These are phyloP conservation scores for Alternaria incomplexa DNA, from an alignment of 2,329 filamentous ascomycete genomes.

Conservation along the genomic window DNA sequence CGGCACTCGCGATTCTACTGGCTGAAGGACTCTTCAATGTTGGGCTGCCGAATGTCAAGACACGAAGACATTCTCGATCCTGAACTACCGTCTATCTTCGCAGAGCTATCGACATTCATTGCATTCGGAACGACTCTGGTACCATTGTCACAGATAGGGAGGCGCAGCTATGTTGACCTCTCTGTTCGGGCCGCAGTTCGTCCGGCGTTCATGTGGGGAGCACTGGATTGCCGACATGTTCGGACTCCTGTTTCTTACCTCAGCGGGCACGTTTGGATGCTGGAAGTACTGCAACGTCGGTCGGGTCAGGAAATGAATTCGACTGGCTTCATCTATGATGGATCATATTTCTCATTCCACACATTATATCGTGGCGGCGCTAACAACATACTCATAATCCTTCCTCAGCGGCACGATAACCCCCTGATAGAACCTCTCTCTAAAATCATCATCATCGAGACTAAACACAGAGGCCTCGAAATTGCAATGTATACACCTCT, in stretches of 20 bases:
- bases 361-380: background rate
- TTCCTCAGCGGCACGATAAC: background rate
- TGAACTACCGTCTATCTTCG: background rate
- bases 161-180: background rate
- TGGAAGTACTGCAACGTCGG: background rate
- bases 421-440: background rate
- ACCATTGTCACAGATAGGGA: background rate
- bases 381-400: background rate
- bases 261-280: background rate
- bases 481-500: background rate
- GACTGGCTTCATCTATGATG: background rate
- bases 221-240: background rate
- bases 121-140: background rate
- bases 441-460: background rate
- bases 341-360: background rate
- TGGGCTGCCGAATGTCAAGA: background rate
- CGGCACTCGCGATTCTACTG: background rate
- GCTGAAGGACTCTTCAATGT: background rate
- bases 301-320: too few species aligned
- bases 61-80: background rate
- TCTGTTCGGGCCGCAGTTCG: background rate
- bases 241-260: background rate
- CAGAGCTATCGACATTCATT: background rate
- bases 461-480: background rate
- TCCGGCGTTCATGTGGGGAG: background rate